Conservation (phyloP, 306 rosid species). For the Inga laurina region DNA sequence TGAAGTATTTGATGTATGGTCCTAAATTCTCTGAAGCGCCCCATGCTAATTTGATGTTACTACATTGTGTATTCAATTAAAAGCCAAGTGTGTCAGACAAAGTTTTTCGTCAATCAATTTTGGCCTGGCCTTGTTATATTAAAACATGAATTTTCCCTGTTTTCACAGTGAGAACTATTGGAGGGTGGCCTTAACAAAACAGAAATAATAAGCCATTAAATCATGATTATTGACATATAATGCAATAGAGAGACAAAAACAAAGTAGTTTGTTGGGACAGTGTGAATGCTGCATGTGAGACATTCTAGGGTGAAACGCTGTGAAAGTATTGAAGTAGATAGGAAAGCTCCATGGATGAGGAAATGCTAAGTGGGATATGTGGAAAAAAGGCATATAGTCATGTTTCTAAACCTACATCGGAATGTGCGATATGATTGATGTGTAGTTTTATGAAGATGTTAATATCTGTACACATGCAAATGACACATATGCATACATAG, state of each 20-base stretch:
- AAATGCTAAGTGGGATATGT: background rate
- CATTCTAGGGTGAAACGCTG: background rate
- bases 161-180: constrained; percentile 3
- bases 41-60: background rate
- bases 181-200: background rate
- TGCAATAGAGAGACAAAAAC: background rate
- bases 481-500: background rate
- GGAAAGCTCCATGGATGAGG: constrained; percentile 8
- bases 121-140: background rate
- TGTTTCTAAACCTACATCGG: background rate
- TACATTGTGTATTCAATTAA: background rate
- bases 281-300: constrained; percentile 1
- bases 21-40: background rate
- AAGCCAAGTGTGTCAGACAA: background rate
- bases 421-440: background rate
- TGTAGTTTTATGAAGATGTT: background rate
- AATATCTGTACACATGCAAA: background rate
- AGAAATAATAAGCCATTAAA: background rate
- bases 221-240: background rate
- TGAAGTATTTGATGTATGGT: background rate
- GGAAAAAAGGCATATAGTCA: constrained; percentile 8
- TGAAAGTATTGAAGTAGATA: constrained; percentile 1
- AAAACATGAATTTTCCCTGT: background rate
- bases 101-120: background rate
- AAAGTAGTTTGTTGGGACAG: background rate